Conservation (phyloP, 345 rosid genomes). For the Toxicodendron radicans region DNA sequence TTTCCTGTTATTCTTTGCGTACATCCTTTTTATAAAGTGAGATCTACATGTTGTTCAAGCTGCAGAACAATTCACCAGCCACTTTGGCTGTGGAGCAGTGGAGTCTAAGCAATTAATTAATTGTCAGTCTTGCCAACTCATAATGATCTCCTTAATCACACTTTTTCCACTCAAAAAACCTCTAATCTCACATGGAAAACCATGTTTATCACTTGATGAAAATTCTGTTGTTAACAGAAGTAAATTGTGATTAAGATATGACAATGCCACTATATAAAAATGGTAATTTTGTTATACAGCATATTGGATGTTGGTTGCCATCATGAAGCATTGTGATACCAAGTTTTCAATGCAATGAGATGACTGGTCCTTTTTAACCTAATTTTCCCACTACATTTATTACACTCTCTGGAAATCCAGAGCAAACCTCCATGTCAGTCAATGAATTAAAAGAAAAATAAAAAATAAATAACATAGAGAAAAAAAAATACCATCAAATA, state of each 20-base stretch:
- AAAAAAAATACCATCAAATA: not conserved
- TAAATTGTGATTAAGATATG: conserved; percentile 1
- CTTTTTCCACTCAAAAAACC: not conserved
- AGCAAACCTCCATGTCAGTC: not conserved
- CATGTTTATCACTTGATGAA: not conserved
- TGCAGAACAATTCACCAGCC: not conserved
- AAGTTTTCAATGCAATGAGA: conserved; percentile 3
- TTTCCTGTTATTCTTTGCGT: not conserved
- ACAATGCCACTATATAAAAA: not conserved
- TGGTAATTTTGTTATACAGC: not conserved
- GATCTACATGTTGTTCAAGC: conserved; percentile 8
- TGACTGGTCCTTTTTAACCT: not conserved
- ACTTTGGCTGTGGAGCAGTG: not conserved
- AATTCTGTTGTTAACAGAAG: not conserved
- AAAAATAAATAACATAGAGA: too few relatives aligned
- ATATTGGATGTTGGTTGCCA: conserved; percentile 8
- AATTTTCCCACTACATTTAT: conserved; percentile 9
- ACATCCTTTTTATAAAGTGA: not conserved
- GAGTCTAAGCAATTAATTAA: conserved; percentile 1
- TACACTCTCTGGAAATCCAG: not conserved
- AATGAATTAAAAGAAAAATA: not conserved
- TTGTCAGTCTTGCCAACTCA: conserved; percentile 16
- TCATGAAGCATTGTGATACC: conserved; percentile 1
- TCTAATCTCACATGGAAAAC: not conserved
- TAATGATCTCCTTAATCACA: conserved; percentile 4